Percentiles rank a stretch among this genome's conserved stretches.
Evolutionary conservation across 2,329 filamentous ascomycete species (phyloP).

Genomic region (Blastomyces gilchristii): DNA sequence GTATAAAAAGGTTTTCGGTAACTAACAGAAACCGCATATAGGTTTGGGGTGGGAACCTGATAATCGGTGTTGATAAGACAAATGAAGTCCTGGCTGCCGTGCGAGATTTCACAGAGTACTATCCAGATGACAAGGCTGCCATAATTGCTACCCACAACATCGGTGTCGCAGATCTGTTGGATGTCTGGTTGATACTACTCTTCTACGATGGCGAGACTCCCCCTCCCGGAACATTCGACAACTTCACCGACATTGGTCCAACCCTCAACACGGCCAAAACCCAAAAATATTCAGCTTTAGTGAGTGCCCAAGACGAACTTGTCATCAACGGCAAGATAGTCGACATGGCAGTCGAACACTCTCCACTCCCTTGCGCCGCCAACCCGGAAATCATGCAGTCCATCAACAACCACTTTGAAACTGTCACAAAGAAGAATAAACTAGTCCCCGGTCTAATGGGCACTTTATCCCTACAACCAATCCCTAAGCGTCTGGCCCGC

Average conservation of each 20-base stretch:
- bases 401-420: slow-evolving; percentile 27
- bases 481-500: slow-evolving; percentile 26
- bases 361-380: slow-evolving; percentile 27
- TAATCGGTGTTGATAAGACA: slow-evolving; percentile 32
- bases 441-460: slow-evolving; percentile 23
- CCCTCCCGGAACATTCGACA: slow-evolving; percentile 45
- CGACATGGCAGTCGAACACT: slow-evolving; percentile 32
- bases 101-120: slow-evolving; percentile 35
- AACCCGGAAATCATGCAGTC: slow-evolving; percentile 24
- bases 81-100: slow-evolving; percentile 26
- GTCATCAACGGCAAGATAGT: slow-evolving; percentile 32
- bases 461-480: slow-evolving; percentile 31
- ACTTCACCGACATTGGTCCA: slow-evolving; percentile 43
- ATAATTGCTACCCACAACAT: slow-evolving; percentile 48
- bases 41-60: slow-evolving; percentile 41
- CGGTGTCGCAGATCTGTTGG: slow-evolving; percentile 30
- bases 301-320: slow-evolving; percentile 37
- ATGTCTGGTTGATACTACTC: slow-evolving; percentile 51
- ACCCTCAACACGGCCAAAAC: slow-evolving; percentile 38
- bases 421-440: slow-evolving; percentile 22
- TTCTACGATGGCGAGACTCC: slow-evolving; percentile 51
- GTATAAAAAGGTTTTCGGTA: slow-evolving; percentile 9
- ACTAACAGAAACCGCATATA: slow-evolving; percentile 11
- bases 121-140: slow-evolving; percentile 49
- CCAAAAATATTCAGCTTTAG: slow-evolving; percentile 40